Percentiles rank a stretch among this genome's conserved stretches.
phyloP scores from a whole-genome alignment of 768 basidiomycete genomes.

The Boletus subcaerulescens region DNA sequence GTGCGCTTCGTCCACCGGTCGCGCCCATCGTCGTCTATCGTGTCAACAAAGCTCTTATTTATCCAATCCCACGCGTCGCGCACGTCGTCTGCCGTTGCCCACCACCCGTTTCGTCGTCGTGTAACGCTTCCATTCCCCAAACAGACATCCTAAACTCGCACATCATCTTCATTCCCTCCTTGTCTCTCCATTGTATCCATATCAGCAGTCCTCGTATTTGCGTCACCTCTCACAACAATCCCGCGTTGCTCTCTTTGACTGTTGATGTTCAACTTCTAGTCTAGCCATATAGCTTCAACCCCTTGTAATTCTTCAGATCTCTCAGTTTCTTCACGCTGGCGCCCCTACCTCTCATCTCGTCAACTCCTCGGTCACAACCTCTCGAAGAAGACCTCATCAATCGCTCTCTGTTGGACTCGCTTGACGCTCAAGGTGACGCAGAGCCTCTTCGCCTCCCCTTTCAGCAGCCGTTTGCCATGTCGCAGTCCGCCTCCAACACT shows the following conservation, averaged over 20 bases:
- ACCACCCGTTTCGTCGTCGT: constrained; percentile 21
- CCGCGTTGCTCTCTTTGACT: constrained; percentile 33
- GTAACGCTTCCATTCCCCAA: constrained; percentile 27
- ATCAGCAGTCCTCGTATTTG: constrained; percentile 36
- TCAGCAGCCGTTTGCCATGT: constrained; percentile 42
- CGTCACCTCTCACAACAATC: constrained; percentile 33
- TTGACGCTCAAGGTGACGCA: constrained; percentile 81
- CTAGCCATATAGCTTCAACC: constrained; percentile 27
- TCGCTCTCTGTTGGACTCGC: constrained; percentile 76
- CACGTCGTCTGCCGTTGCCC: constrained; percentile 37
- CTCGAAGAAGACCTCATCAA: constrained; percentile 77
- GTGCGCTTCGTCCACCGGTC: constrained; percentile 21
- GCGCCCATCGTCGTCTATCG: constrained; percentile 21
- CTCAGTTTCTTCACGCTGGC: constrained; percentile 47
- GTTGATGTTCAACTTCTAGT: constrained; percentile 42
- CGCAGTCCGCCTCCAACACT: constrained; percentile 48
- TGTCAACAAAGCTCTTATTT: constrained; percentile 30
- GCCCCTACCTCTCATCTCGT: constrained; percentile 38
- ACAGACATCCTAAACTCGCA: constrained; percentile 28
- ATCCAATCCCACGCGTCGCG: constrained; percentile 46
- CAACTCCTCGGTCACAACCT: constrained; percentile 35
- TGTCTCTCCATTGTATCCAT: constrained; percentile 41
- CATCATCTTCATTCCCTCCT: constrained; percentile 23
- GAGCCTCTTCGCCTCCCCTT: constrained; percentile 48
- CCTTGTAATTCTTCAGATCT: constrained; percentile 27